Evolutionary conservation across 2,329 filamentous ascomycete species (phyloP), one percentile per base, ranked within the genome.

Genomic region (Pseudocercospora musae): DNA sequence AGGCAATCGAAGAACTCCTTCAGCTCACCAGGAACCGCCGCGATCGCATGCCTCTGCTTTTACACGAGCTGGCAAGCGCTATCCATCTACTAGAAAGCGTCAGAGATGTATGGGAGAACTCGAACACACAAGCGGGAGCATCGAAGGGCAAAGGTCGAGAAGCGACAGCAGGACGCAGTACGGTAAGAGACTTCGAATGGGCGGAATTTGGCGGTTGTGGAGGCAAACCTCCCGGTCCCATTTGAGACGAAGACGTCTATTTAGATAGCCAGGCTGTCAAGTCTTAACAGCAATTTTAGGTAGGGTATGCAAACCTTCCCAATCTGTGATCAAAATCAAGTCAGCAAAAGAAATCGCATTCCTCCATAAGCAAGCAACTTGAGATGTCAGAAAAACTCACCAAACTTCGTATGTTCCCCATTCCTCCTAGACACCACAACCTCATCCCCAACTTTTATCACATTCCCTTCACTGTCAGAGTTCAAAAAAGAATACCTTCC

Each of bases 401-500:
- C 79, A 69, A 79, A 81, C 15, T 66, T 68, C 0, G 77, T 80
- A 63, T 74, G 65, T 59, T 78, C 76, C 27, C 70, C 68, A 66
- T 79, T 79, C 25, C 74, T 67, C 69, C 71, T 74, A 0, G 66
- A 72, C 2, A 82, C 77, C 10, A 70, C 73, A 3, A 80, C 79
- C 56, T 75, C 72, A 64, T 81, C 79, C 0, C 80, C 79, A n/a
- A 81, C 76, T 25, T 65, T 70, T 9, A 78, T 66, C 31, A 49
- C 60, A 59, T 70, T 63, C 8, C 73, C 75, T 33, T 74, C 70
- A 63, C 69, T 69, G 13, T 64, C 72, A 1, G 66, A 54, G 11
- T 67, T 55, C 68, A 80, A 73, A 62, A 80, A 82, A 4, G 73
- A 74, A 68, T 82, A 82, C 33, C 80, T 48, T 4, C 80, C 80